A percentile compares a stretch with the other conserved stretches of the same genome.
Evolutionary conservation across 306 rosid species (phyloP).

Genomic region (Phaseolus lunatus): DNA sequence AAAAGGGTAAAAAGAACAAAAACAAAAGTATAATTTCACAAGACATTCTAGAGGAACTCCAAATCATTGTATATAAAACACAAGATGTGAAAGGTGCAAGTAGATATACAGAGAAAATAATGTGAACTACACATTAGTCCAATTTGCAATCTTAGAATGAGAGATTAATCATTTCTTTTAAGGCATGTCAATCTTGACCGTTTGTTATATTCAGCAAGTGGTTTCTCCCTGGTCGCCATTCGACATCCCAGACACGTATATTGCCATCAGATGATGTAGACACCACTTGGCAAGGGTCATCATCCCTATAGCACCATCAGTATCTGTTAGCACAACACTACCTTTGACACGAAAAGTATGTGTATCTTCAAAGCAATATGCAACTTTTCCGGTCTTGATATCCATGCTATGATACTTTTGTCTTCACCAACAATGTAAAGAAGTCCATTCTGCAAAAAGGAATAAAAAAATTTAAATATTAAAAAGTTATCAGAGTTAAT

Average conservation of each 20-base stretch:
- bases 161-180: too few relatives aligned
- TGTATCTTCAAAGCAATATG: slow-evolving; percentile 77
- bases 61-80: not conserved
- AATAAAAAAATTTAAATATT: slow-evolving; percentile 3
- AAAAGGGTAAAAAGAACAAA: not conserved
- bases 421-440: slow-evolving; percentile 89
- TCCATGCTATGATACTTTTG: slow-evolving; percentile 78
- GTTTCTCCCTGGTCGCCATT: slow-evolving; percentile 68
- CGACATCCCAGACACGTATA: slow-evolving; percentile 97
- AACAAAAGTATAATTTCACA: not conserved
- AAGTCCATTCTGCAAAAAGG: slow-evolving; percentile 70
- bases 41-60: not conserved
- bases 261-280: slow-evolving; percentile 91
- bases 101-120: too few relatives aligned
- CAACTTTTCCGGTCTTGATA: slow-evolving; percentile 74
- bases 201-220: slow-evolving; percentile 83
- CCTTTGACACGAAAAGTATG: slow-evolving; percentile 86
- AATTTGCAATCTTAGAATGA: too few relatives aligned
- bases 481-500: not conserved
- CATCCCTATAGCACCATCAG: slow-evolving; percentile 54
- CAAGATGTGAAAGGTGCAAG: not conserved
- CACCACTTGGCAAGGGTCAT: slow-evolving; percentile 75
- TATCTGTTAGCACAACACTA: slow-evolving; percentile 63
- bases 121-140: too few relatives aligned
- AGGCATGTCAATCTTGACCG: slow-evolving; percentile 87